A percentile compares a stretch with the other conserved stretches of the same genome.
These are phyloP conservation scores for Acrocalymma vagum DNA, from an alignment of 2,329 filamentous ascomycete genomes.

Conservation along the genomic window DNA sequence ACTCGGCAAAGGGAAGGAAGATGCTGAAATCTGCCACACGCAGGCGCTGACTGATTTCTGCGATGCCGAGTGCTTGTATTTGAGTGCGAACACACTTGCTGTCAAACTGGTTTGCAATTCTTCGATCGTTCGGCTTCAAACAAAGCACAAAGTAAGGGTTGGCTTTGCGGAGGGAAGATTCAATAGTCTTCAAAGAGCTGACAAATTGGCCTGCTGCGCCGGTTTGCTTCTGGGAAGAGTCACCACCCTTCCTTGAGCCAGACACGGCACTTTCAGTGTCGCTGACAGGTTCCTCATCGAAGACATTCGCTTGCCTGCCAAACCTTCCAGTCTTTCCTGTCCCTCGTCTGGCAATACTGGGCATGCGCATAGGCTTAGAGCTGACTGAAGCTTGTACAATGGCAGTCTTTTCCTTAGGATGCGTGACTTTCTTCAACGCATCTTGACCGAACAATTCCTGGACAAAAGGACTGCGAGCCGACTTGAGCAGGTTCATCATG, in stretches of 20 bases:
- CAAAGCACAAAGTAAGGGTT: constrained; percentile 98
- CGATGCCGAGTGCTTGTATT: constrained; percentile 93
- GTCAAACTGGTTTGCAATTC: constrained; percentile 98
- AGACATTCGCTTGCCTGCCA: constrained; percentile 47
- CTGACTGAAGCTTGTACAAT: constrained; percentile 97
- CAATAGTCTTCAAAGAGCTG: constrained; percentile 87
- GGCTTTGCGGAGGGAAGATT: constrained; percentile 83
- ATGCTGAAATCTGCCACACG: constrained; percentile 94
- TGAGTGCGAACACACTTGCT: constrained; percentile 97
- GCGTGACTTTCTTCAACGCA: constrained; percentile 88
- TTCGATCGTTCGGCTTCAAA: constrained; percentile 93
- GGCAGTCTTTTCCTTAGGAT: constrained; percentile 87
- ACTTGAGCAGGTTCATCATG: constrained; percentile 90
- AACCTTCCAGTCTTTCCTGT: constrained; percentile 62
- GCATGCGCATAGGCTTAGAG: constrained; percentile 91
- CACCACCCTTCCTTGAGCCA: constrained; percentile 48
- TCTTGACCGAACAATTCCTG: constrained; percentile 95
- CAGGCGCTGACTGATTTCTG: constrained; percentile 93
- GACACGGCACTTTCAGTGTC: constrained; percentile 51
- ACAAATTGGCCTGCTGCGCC: constrained; percentile 94
- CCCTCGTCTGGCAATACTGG: constrained; percentile 89
- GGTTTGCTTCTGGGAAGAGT: constrained; percentile 66
- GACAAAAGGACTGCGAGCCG: constrained; percentile 88
- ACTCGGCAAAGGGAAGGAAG: constrained; percentile 95
- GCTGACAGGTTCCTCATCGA: constrained; percentile 59